phyloP scores from a whole-genome alignment of 192 early-diverging fungal genomes.

The Backusella circina region DNA sequence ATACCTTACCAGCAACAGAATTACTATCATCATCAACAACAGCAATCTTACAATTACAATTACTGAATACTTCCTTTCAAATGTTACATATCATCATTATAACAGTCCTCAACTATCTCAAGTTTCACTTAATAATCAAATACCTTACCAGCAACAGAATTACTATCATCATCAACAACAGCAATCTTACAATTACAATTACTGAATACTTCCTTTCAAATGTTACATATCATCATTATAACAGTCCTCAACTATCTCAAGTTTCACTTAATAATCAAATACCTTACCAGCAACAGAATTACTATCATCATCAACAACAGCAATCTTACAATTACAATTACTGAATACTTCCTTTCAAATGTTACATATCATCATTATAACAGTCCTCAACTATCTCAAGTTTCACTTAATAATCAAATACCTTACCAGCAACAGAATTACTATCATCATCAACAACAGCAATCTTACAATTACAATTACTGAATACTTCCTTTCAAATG shows the following conservation, averaged over 20 bases:
- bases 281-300: not conserved
- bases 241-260: not conserved
- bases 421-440: not conserved
- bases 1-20: not conserved
- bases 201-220: not conserved
- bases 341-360: not conserved
- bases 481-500: not conserved
- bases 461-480: not conserved
- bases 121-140: not conserved
- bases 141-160: not conserved
- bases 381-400: not conserved
- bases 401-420: not conserved
- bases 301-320: not conserved
- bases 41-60: not conserved
- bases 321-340: not conserved
- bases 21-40: not conserved
- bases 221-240: not conserved
- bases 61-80: not conserved
- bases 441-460: not conserved
- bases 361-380: not conserved
- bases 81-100: not conserved
- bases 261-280: not conserved
- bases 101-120: not conserved
- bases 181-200: not conserved
- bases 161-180: not conserved